Evolutionary conservation across 139 green algal species (phyloP), one percentile per base, ranked within the genome.

Genomic region (Eudorina sp.): DNA sequence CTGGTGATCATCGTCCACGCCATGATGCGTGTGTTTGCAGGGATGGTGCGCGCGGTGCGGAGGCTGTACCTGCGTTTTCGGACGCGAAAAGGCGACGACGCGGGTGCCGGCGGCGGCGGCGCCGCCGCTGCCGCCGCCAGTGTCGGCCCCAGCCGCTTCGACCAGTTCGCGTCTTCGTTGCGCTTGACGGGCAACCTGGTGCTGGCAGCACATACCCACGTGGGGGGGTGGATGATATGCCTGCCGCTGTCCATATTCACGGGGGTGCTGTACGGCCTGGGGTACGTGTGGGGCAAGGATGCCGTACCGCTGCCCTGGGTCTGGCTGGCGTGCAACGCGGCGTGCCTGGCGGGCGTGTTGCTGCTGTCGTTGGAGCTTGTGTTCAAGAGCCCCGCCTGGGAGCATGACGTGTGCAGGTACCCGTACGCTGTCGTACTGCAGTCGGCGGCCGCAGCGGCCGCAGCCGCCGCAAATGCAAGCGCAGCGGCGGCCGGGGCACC

Each of bases 321-420:
- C 6, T 87, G 62, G 45, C 81, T 87, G 81, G 60, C 62, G 0
- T 45, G 27, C 43, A 87, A 87, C 81, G 41, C 16, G 0, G 64
- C 64, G 23, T 60, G 40, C 45, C 64, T 87, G 46, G 62, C 62
- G 34, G 81, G 81, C 43, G 45, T 36, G 34, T 19, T 87, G 64
- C 45, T 87, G 31, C 62, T 87, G n/a, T 45, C 68, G 16, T 0
- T 68, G 45, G 81, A 87, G 18, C 45, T 66, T 62, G 31, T 25
- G 25, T 53, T 51, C 18, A 41, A 51, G 14, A 21, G 78, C 62
- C 62, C 62, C 0, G 23, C 64, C 2, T 87, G 81, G 81, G 64
- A 68, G 64, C 21, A 51, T 23, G 45, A 45, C n/a, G 81, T 87
- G 81, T 87, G 81, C 34, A 38, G 79, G 40, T 85, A 72, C 51